Base-by-base conservation (phyloP, 1,284 basidiomycete species). In the Ustilago tritici region DNA sequence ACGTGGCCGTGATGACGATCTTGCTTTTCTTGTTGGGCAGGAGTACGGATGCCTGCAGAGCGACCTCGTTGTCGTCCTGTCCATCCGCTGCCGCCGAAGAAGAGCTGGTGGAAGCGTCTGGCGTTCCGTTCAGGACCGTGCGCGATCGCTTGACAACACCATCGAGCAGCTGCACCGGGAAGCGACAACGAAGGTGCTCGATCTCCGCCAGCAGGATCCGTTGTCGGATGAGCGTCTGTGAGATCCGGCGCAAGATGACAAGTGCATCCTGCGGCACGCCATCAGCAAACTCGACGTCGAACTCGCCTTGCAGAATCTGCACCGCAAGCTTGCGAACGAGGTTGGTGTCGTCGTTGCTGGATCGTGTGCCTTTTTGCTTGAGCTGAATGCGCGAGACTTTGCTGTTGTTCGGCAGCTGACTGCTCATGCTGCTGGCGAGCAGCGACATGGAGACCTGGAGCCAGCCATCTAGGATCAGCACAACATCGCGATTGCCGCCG, bases 391-490 rank as follows among this genome's bases (percentile, higher is more conserved):
- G 74, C 17, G 67, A 70, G 38, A 78, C 70, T 31, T 63, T 65
- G 56, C 65, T 64, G 57, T 70, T 71, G 56, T 55, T 62, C 17
- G 71, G 71, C 7, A 74, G 71, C 38, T 68, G 62, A 19, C 52
- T 61, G 52, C 35, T 52, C 9, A 23, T 52, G 54, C 63, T 62
- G 64, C 61, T 64, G 11, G 61, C 72, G 28, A 75, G 64, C 52
- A 79, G 65, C 41, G 75, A 69, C 64, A 82, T 69, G 12, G 74
- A 69, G 14, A 81, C 74, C 28, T 76, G 73, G 54, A 81, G 63
- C 66, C 73, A 71, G 32, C 70, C 63, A 12, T 76, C 74, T 46
- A 79, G 78, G 17, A 76, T 72, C 31, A 82, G 61, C 36, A 79
- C 76, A 15, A 80, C 70, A 46, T 77, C 71, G 40, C 67, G 70